These are phyloP conservation scores for Gentiana macrophylla DNA, from an alignment of 257 asterid genomes.

Conservation along the genomic window DNA sequence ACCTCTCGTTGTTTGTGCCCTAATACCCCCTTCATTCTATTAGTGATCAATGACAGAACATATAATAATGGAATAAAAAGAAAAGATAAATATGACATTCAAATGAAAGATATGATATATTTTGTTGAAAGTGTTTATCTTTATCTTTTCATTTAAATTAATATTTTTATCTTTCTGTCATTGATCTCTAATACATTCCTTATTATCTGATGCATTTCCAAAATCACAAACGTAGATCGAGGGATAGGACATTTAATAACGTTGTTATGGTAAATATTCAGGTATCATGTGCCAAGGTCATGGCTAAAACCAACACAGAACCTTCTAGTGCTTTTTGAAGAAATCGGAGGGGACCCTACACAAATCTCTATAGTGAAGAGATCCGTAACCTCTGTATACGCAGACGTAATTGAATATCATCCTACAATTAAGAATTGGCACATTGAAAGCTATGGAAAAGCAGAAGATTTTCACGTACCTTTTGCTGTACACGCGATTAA, in stretches of 20 bases:
- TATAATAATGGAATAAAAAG: no score
- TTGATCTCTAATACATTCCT: no score
- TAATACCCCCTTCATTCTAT: neutral
- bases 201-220: no score
- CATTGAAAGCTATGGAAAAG: conserved; percentile 56
- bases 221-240: no score
- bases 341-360: conserved; percentile 84
- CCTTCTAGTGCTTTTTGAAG: conserved; percentile 78
- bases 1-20: conserved; percentile 2
- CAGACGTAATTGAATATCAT: conserved; percentile 76
- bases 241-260: neutral
- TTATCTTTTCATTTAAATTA: no score
- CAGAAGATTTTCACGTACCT: conserved; percentile 53
- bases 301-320: conserved; percentile 79
- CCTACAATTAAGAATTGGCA: conserved; percentile 80
- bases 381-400: conserved; percentile 61
- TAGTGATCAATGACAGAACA: no score
- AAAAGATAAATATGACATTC: no score
- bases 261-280: conserved; percentile 8
- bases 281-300: conserved; percentile 89
- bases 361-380: conserved; percentile 64
- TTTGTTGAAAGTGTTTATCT: no score
- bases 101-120: no score
- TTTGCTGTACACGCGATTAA: conserved; percentile 37
- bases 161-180: no score